Conservation (phyloP, 2,329 filamentous ascomycete genomes). For the Verticillium isaacii region DNA sequence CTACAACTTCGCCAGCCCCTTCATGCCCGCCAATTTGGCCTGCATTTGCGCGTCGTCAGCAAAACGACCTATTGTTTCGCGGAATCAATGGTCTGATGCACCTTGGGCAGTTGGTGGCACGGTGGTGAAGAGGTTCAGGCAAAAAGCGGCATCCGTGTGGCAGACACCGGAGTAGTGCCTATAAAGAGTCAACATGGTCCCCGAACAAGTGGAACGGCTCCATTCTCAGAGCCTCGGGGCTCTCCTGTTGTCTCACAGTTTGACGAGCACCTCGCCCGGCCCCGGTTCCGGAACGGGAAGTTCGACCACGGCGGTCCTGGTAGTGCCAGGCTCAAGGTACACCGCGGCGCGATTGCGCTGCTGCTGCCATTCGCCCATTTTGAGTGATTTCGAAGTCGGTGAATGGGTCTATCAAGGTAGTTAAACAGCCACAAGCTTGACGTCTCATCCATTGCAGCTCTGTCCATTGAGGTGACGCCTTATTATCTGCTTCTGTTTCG, state of each 20-base stretch:
- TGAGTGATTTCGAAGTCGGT: not conserved
- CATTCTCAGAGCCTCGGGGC: not conserved
- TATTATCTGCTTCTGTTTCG: not conserved
- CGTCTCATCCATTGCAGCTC: not conserved
- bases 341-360: conserved; percentile 16
- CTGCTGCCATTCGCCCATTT: not conserved
- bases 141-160: conserved; percentile 20
- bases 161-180: conserved; percentile 20
- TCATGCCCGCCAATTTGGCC: conserved; percentile 17
- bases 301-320: conserved; percentile 18
- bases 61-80: not conserved
- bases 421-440: not conserved
- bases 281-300: conserved; percentile 17
- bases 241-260: conserved; percentile 12
- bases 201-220: not conserved
- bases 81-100: not conserved
- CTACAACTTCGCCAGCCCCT: conserved; percentile 14
- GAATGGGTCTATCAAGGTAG: not conserved
- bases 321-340: conserved; percentile 19
- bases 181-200: not conserved
- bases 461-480: not conserved
- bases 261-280: conserved; percentile 17
- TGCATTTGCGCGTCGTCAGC: not conserved
- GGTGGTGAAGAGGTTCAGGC: conserved; percentile 14
- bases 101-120: conserved; percentile 2